Percentiles rank a stretch among this genome's conserved stretches.
Conservation (phyloP, 805 yeast species). For the Metschnikowia sp. region DNA sequence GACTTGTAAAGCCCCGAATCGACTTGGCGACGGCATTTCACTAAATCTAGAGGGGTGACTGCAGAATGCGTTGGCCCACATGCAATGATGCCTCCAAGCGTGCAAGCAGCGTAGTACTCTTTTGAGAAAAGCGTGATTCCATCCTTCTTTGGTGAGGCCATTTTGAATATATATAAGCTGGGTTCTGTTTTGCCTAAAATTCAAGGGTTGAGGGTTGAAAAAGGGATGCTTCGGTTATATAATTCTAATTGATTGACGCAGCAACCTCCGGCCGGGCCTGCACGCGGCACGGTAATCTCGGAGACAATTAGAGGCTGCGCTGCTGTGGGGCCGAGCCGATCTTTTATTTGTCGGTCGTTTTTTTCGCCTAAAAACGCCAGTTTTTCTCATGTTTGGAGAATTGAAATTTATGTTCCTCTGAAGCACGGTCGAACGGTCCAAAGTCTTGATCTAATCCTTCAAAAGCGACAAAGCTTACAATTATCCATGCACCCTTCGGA, state of each 20-base stretch:
- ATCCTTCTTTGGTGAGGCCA: conserved; percentile 16
- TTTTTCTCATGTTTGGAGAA: no score
- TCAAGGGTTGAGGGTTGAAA: background rate
- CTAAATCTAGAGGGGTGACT: conserved; percentile 89
- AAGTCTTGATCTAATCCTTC: no score
- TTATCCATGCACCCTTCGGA: no score
- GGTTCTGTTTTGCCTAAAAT: no score
- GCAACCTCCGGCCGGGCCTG: conserved; percentile 8
- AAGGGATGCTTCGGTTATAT: background rate
- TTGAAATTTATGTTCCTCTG: no score
- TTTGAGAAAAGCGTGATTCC: conserved; percentile 52
- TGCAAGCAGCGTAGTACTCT: conserved; percentile 70
- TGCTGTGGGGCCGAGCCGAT: conserved; percentile 1
- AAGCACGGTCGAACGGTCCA: no score
- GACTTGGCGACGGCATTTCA: conserved; percentile 92
- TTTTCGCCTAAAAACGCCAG: no score
- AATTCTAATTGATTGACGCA: background rate
- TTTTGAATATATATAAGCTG: background rate
- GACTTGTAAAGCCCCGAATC: conserved; percentile 67
- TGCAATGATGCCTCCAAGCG: conserved; percentile 76
- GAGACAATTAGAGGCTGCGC: background rate
- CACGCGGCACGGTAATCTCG: conserved; percentile 1
- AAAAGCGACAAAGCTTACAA: no score
- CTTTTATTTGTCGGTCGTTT: no score
- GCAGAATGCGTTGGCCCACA: conserved; percentile 97